Conservation (phyloP, 345 rosid species). For the Populus deltoides region DNA sequence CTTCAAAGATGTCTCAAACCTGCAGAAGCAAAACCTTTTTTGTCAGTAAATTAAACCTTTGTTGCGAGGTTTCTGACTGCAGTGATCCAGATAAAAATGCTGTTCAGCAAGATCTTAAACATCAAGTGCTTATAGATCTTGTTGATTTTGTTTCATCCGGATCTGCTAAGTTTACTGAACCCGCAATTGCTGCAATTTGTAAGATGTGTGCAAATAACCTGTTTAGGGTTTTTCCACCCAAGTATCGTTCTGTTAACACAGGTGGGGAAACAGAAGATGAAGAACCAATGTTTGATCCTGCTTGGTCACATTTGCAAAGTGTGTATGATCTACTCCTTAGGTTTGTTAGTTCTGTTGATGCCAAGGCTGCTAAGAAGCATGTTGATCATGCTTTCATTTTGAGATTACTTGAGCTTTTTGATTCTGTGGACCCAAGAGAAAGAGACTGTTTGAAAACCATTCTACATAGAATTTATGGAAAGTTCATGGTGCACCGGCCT, state of each 20-base stretch:
- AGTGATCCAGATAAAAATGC: conserved; percentile 46
- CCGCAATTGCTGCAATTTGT: conserved; percentile 56
- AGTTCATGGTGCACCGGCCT: conserved; percentile 74
- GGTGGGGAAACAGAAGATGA: conserved; percentile 65
- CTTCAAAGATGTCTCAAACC: conserved; percentile 66
- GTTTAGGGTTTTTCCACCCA: conserved; percentile 72
- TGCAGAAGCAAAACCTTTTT: conserved; percentile 67
- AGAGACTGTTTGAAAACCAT: conserved; percentile 75
- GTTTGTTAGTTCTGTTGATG: conserved; percentile 56
- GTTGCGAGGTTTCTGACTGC: conserved; percentile 54
- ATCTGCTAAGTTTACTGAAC: conserved; percentile 59
- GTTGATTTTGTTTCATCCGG: conserved; percentile 70
- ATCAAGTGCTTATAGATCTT: conserved; percentile 52
- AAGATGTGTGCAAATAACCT: conserved; percentile 62
- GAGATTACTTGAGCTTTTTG: conserved; percentile 69
- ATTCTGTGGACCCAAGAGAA: conserved; percentile 79
- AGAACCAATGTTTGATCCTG: conserved; percentile 76
- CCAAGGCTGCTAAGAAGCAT: conserved; percentile 64
- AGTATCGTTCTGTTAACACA: conserved; percentile 39
- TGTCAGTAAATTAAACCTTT: conserved; percentile 64
- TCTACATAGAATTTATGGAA: conserved; percentile 66
- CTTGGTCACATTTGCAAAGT: conserved; percentile 69
- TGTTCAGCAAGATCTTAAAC: conserved; percentile 52
- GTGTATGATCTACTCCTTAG: conserved; percentile 66
- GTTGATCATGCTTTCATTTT: conserved; percentile 58